Conservation (phyloP, 768 basidiomycete species). For the Chalciporus sphaerocephalus region DNA sequence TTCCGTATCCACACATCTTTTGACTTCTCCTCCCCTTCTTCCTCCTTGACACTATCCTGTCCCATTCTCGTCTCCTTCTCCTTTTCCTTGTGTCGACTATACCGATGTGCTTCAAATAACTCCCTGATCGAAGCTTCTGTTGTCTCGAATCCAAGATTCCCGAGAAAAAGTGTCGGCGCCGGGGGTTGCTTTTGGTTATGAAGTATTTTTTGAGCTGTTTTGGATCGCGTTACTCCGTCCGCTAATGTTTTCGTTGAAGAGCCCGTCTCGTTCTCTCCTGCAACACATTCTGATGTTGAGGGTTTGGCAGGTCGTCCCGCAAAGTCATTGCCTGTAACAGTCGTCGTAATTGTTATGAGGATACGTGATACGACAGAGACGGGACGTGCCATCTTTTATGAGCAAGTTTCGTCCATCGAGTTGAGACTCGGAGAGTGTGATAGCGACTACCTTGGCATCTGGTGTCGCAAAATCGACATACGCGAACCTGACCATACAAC, state of each 20-base stretch:
- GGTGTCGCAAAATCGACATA: conserved; percentile 89
- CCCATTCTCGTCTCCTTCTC: conserved; percentile 31
- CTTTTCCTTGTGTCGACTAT: conserved; percentile 30
- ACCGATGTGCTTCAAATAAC: conserved; percentile 62
- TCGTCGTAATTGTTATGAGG: neutral
- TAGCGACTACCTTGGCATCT: conserved; percentile 71
- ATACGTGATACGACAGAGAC: neutral
- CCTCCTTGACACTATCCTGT: conserved; percentile 5
- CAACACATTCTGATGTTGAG: conserved; percentile 33
- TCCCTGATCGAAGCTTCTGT: conserved; percentile 72
- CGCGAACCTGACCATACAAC: conserved; percentile 65
- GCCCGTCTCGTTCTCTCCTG: conserved; percentile 27
- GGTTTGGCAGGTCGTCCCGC: conserved; percentile 56
- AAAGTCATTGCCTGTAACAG: conserved; percentile 64
- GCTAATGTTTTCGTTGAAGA: conserved; percentile 33
- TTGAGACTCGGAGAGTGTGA: conserved; percentile 74
- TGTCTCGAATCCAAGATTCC: conserved; percentile 89
- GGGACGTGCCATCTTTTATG: conserved; percentile 80
- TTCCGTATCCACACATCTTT: conserved; percentile 64
- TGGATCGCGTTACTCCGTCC: conserved; percentile 39
- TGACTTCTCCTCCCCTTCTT: conserved; percentile 1
- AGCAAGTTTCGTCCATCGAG: conserved; percentile 83
- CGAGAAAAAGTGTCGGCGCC: conserved; percentile 84
- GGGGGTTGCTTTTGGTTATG: conserved; percentile 76
- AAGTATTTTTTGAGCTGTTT: conserved; percentile 76